Conservation (phyloP, 179 eudicot species). For the Beta macrorhiza region DNA sequence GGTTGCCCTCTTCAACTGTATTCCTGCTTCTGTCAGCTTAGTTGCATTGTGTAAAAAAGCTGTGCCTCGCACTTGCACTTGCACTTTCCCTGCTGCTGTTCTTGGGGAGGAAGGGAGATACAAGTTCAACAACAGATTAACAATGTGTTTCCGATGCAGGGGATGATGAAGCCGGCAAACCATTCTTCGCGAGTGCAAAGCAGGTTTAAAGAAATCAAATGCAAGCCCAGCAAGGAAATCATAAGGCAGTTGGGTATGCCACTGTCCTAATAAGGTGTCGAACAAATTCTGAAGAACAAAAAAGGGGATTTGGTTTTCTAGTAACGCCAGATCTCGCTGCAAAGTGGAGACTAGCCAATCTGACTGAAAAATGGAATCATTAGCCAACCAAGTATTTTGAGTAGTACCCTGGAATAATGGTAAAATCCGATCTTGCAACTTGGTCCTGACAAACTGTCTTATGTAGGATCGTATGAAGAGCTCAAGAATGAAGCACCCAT, state of each 20-base stretch:
- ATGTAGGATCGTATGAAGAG: slow-evolving; percentile 13
- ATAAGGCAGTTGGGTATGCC: not conserved
- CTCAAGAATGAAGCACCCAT: slow-evolving; percentile 17
- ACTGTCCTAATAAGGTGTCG: slow-evolving; percentile 2
- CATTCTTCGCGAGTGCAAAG: slow-evolving; percentile 21
- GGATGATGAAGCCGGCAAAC: not conserved
- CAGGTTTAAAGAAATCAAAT: slow-evolving; percentile 18
- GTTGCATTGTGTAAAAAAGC: slow-evolving; percentile 1
- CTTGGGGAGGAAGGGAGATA: slow-evolving; percentile 19
- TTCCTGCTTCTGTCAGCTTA: slow-evolving; percentile 10
- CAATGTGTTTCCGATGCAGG: slow-evolving; percentile 13
- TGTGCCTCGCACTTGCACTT: not conserved
- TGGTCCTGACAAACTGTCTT: not conserved
- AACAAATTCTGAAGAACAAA: slow-evolving; percentile 13
- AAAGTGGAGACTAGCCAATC: slow-evolving; percentile 11
- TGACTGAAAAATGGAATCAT: slow-evolving; percentile 18
- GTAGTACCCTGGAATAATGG: not conserved
- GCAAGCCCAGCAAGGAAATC: slow-evolving; percentile 15
- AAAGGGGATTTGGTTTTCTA: slow-evolving; percentile 21
- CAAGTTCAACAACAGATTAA: slow-evolving; percentile 16
- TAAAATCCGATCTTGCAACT: slow-evolving; percentile 7
- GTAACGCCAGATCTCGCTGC: slow-evolving; percentile 15
- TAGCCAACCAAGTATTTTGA: not conserved
- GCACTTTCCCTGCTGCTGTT: not conserved
- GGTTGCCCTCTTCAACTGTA: not conserved